Base-by-base conservation (phyloP, 192 early-diverging fungal species). In the Coemansia sp. region DNA sequence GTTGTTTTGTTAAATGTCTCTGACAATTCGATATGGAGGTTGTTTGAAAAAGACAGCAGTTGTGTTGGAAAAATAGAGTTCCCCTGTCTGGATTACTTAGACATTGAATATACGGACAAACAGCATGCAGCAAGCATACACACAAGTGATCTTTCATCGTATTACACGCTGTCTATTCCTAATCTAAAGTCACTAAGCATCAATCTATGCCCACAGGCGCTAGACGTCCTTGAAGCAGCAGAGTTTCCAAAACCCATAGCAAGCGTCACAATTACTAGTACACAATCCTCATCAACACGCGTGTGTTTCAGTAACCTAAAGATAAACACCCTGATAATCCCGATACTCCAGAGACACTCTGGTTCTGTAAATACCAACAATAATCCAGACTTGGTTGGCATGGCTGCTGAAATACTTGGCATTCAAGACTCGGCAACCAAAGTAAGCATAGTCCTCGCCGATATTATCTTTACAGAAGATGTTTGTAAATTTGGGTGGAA, bases 1-100 rank as follows among this genome's bases (percentile, higher is more conserved):
- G 13, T 8, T 16, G 51, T 4, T 3, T 9, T 52, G 21, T 52
- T n/a, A n/a, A 3, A 18, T n/a, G 21, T 52, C 7, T 2, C 16
- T 52, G 51, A 52, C 8, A n/a, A 18, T 4, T 52, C 8, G 8
- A 21, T 52, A 8, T 52, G 51, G 51, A 52, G 8, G 8, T n/a
- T n/a, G 51, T 52, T 52, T 52, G 51, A 52, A 32, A 32, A 32
- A 18, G 51, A 52, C n/a, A 52, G 51, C 16, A 22, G n/a, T 52
- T 8, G n/a, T 18, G 18, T 6, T 21, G 51, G 51, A 1, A n/a
- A 18, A n/a, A 52, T 52, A 21, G 11, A n/a, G 7, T 52, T 52
- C 0, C 16, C 51, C n/a, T 21, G 51, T 18, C 19, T 52, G 21
- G 2, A 12, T 10, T n/a, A 22, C n/a, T n/a, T 52, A 2, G 51